These are phyloP conservation scores for Mucor saturninus DNA, from an alignment of 371 early-diverging fungal species.

Conservation along the genomic window DNA sequence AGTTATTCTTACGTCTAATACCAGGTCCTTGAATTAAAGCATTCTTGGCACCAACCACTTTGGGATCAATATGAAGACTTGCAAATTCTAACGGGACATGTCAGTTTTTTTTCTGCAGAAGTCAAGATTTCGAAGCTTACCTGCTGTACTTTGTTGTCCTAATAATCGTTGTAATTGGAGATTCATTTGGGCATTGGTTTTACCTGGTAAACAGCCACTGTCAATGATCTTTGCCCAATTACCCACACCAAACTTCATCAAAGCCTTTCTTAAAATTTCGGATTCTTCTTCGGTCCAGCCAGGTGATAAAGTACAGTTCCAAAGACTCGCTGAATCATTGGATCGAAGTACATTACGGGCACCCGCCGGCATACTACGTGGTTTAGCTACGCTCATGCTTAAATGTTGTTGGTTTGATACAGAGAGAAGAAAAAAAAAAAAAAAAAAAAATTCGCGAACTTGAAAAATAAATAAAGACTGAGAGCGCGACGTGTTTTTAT, in stretches of 20 bases:
- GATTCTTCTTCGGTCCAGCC: slow-evolving; percentile 90
- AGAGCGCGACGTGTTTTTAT: background rate
- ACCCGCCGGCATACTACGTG: slow-evolving; percentile 88
- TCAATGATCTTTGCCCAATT: slow-evolving; percentile 95
- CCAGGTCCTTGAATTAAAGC: slow-evolving; percentile 78
- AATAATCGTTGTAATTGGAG: slow-evolving; percentile 90
- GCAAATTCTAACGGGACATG: slow-evolving; percentile 72
- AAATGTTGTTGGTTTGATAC: background rate
- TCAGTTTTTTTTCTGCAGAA: background rate
- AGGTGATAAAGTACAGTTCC: slow-evolving; percentile 93
- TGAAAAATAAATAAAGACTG: background rate
- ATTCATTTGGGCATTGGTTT: slow-evolving; percentile 95
- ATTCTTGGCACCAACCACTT: slow-evolving; percentile 82
- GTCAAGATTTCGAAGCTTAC: slow-evolving; percentile 26
- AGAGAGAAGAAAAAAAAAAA: slow-evolving; percentile 9
- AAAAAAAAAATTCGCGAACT: slow-evolving; percentile 17
- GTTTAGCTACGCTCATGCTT: slow-evolving; percentile 47
- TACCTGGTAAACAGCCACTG: slow-evolving; percentile 82
- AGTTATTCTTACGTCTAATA: slow-evolving; percentile 88
- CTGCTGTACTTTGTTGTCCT: slow-evolving; percentile 93
- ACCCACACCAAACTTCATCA: slow-evolving; percentile 90
- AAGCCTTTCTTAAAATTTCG: slow-evolving; percentile 79
- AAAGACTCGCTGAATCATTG: slow-evolving; percentile 89
- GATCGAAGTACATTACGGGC: slow-evolving; percentile 89
- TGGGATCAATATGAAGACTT: slow-evolving; percentile 88